Percentiles rank a stretch among this genome's conserved stretches.
Evolutionary conservation across 2,329 filamentous ascomycete genomes (phyloP).

Genomic region (Thermothelomyces thermophilus): DNA sequence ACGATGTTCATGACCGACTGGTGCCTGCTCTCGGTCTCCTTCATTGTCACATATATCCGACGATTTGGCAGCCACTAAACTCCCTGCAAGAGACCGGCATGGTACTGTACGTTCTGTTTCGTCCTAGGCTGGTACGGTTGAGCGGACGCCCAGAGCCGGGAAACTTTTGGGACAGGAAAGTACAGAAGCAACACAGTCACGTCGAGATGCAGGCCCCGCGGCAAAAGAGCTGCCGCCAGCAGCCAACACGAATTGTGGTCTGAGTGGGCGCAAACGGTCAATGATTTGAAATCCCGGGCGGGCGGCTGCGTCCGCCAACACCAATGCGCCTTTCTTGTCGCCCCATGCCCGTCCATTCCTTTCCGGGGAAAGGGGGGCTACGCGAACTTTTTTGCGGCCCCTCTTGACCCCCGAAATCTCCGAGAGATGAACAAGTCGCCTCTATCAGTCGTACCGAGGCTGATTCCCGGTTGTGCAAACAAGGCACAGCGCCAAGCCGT

Average conservation of each 20-base stretch:
- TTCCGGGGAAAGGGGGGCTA: no score
- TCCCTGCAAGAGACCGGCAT: not conserved
- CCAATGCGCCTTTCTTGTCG: not conserved
- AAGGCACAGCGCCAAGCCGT: not conserved
- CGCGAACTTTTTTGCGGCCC: no score
- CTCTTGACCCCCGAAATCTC: not conserved
- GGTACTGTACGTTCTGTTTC: not conserved
- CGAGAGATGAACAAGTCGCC: not conserved
- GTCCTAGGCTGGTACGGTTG: not conserved
- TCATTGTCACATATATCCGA: not conserved
- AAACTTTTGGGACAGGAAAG: not conserved
- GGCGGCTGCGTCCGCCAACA: not conserved
- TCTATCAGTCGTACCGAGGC: not conserved
- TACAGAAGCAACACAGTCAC: not conserved
- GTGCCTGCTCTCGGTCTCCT: not conserved
- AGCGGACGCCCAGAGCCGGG: not conserved
- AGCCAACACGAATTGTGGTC: not conserved
- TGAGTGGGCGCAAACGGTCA: not conserved
- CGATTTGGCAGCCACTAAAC: not conserved
- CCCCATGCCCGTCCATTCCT: not conserved
- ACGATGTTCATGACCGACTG: not conserved
- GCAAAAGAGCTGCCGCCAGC: not conserved
- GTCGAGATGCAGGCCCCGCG: not conserved
- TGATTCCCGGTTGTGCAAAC: not conserved
- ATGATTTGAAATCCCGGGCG: not conserved